These are phyloP conservation scores for Melocanna baccifera DNA, from an alignment of 176 grass and related monocot genomes.

Conservation along the genomic window DNA sequence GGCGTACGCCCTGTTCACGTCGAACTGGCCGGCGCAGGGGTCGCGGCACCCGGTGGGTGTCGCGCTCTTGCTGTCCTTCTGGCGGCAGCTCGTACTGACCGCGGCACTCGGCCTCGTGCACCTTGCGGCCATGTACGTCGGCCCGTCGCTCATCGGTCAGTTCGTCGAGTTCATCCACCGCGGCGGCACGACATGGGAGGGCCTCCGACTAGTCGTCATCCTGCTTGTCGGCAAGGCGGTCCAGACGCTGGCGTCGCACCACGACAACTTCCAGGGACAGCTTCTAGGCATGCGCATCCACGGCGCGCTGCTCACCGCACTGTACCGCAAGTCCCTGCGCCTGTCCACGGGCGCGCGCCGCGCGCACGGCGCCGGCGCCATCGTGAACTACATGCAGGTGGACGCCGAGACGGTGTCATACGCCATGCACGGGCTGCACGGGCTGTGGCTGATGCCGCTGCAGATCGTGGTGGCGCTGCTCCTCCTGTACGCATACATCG, in stretches of 20 bases:
- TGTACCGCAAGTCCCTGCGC: constrained; percentile 67
- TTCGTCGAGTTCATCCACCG: constrained; percentile 43
- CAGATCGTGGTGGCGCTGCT: constrained; percentile 53
- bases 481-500: constrained; percentile 48
- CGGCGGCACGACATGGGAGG: constrained; percentile 31
- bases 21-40: constrained; percentile 25
- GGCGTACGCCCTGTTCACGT: constrained; percentile 15
- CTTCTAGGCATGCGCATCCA: constrained; percentile 67
- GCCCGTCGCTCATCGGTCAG: constrained; percentile 29
- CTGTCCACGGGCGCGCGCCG: constrained; percentile 49
- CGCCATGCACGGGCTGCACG: constrained; percentile 49
- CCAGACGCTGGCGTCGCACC: constrained; percentile 51
- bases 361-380: constrained; percentile 53
- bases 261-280: constrained; percentile 66
- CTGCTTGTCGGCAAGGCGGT: constrained; percentile 45
- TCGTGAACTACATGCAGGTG: constrained; percentile 73
- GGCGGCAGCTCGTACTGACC: constrained; percentile 30
- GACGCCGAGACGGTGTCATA: constrained; percentile 46
- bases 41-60: constrained; percentile 41
- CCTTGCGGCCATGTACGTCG: constrained; percentile 43
- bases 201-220: constrained; percentile 33
- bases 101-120: constrained; percentile 12
- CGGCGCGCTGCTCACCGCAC: constrained; percentile 54
- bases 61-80: constrained; percentile 38
- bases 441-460: constrained; percentile 65